Evolutionary conservation across 495 filamentous ascomycete genomes (phyloP).

Genomic region (Diplogelasinospora grovesii): DNA sequence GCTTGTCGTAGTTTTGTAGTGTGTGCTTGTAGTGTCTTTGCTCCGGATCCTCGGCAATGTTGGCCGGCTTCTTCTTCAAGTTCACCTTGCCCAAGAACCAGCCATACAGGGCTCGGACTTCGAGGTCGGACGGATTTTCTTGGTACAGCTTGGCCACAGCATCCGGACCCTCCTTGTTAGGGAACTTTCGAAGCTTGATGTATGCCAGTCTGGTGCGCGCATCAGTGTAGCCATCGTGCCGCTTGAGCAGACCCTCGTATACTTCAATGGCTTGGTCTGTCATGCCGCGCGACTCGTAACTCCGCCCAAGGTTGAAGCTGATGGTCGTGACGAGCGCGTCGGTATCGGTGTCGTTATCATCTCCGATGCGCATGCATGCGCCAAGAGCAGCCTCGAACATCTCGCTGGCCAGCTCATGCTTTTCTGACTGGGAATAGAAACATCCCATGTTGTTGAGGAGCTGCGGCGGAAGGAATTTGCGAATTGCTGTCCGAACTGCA

Average conservation of each 20-base stretch:
- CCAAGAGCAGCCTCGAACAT: slow-evolving; percentile 83
- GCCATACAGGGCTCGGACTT: slow-evolving; percentile 84
- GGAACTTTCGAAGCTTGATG: slow-evolving; percentile 76
- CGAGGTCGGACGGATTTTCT: slow-evolving; percentile 70
- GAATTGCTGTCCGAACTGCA: slow-evolving; percentile 51
- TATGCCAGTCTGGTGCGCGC: slow-evolving; percentile 82
- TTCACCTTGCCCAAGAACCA: slow-evolving; percentile 79
- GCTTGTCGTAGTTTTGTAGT: slow-evolving; percentile 88
- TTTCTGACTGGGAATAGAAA: slow-evolving; percentile 84
- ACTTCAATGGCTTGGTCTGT: slow-evolving; percentile 77
- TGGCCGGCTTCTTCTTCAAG: slow-evolving; percentile 69
- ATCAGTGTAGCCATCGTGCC: slow-evolving; percentile 86
- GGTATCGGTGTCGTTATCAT: slow-evolving; percentile 62
- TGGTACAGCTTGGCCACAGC: slow-evolving; percentile 75
- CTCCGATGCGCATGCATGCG: slow-evolving; percentile 69
- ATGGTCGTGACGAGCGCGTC: slow-evolving; percentile 91
- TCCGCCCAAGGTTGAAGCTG: slow-evolving; percentile 93
- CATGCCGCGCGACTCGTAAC: slow-evolving; percentile 78
- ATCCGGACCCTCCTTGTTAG: slow-evolving; percentile 79
- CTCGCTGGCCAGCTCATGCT: slow-evolving; percentile 69
- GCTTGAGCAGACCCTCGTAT: slow-evolving; percentile 74
- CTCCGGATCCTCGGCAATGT: slow-evolving; percentile 83
- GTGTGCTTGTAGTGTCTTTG: slow-evolving; percentile 94
- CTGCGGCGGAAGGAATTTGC: slow-evolving; percentile 76
- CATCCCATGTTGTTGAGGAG: slow-evolving; percentile 95